A percentile compares a stretch with the other conserved stretches of the same genome.
Evolutionary conservation across 768 basidiomycete genomes (phyloP).

Genomic region (Trametopsis cervina): DNA sequence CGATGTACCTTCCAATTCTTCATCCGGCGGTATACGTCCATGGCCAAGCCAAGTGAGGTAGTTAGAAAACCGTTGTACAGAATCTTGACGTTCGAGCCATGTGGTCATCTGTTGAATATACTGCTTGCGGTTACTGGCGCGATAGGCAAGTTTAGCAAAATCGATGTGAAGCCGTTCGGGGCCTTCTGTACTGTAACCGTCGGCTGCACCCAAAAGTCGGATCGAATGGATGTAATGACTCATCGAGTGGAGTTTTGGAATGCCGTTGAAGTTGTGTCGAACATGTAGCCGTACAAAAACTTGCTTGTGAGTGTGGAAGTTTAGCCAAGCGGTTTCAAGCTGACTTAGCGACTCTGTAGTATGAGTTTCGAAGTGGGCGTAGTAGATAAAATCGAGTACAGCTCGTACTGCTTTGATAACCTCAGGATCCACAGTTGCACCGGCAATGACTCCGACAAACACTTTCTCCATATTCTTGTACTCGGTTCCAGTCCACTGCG

Average conservation of each 20-base stretch:
- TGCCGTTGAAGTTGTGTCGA: constrained; percentile 20
- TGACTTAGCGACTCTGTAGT: constrained; percentile 12
- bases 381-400: constrained; percentile 23
- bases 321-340: constrained; percentile 12
- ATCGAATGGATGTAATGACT: constrained; percentile 21
- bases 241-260: constrained; percentile 20
- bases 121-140: constrained; percentile 19
- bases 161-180: constrained; percentile 35
- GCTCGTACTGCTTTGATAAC: constrained; percentile 20
- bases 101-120: constrained; percentile 33
- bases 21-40: no score
- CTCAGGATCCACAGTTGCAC: constrained; percentile 12
- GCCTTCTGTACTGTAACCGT: constrained; percentile 24
- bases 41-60: constrained; percentile 26
- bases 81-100: constrained; percentile 31
- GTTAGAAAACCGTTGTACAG: constrained; percentile 20
- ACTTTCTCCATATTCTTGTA: constrained; percentile 28
- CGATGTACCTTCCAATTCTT: no score
- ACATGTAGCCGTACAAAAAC: not conserved
- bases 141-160: constrained; percentile 29
- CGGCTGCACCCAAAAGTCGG: constrained; percentile 14
- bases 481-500: constrained; percentile 39
- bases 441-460: constrained; percentile 21
- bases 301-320: constrained; percentile 22
- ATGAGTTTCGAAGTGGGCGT: constrained; percentile 21